Evolutionary conservation across 495 filamentous ascomycete species (phyloP), one percentile per base, ranked within the genome.

Genomic region (Neurospora sp.): DNA sequence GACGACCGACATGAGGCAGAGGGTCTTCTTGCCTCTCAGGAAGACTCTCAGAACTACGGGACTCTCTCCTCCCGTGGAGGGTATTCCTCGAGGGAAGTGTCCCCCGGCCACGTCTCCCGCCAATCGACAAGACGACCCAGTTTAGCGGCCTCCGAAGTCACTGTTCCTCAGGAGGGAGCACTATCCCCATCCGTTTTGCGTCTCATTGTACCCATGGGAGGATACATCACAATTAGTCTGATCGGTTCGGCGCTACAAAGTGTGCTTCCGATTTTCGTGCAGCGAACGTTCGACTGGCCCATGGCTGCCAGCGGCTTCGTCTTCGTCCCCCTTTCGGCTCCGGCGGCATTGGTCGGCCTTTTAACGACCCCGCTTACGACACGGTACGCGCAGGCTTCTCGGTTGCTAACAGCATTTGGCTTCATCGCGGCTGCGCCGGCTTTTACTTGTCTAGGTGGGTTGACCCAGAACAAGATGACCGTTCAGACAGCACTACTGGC

Each of bases 191-290:
- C 54, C 20, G 27, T 16, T 31, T 62, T 62, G 4, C 78, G 78
- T 1, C 72, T 78, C 8, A 41, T 74, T 31, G 72, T 76, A 6
- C 78, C 78, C n/a, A 18, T 78, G 14, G 71, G 59, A 46, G 79
- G 79, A 5, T 81, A 80, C 39, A 40, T 80, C 23, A 72, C 76
- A 41, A 20, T 81, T 40, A 72, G 72, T 2, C 31, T 81, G 44
- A 69, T 81, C 54, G 46, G 59, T 9, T 75, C 79, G 1, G 75
- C 79, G 1, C 72, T 81, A 1, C 72, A 78, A 16, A 77, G 75
- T 35, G 74, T 80, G 3, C 72, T 81, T 11, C 79, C 79, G 4
- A 71, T 77, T 4, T 77, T 78, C 46, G 74, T 73, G 20, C 71
- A 75, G 39, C 73, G 69, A 6, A 70, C 72, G 5, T 73, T 80